Percentiles rank a stretch among this genome's conserved stretches.
Conservation (phyloP, 2,329 filamentous ascomycete species). For the Sclerotinia trifoliorum region DNA sequence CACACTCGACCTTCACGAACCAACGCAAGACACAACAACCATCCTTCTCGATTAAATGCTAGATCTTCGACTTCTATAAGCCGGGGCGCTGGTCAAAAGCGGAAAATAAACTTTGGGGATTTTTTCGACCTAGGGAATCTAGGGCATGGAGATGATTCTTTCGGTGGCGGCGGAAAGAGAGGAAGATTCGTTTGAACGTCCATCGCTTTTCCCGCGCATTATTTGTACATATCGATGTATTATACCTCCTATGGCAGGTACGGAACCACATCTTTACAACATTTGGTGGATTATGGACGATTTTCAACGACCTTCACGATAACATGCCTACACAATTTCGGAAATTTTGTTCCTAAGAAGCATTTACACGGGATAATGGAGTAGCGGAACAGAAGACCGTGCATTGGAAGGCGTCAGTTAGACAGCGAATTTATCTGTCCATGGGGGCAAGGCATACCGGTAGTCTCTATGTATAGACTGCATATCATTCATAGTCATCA, state of each 20-base stretch:
- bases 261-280: conserved; percentile 11
- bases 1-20: conserved; percentile 35
- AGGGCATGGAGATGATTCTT: conserved; percentile 59
- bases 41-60: conserved; percentile 30
- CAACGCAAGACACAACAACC: conserved; percentile 35
- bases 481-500: conserved; percentile 17
- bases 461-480: conserved; percentile 21
- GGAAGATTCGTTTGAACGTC: conserved; percentile 38
- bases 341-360: conserved; percentile 17
- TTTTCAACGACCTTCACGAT: conserved; percentile 23
- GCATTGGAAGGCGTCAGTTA: conserved; percentile 22
- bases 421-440: conserved; percentile 10
- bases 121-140: conserved; percentile 70
- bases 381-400: conserved; percentile 17
- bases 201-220: neutral
- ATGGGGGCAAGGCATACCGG: conserved; percentile 3
- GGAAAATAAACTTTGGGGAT: conserved; percentile 70
- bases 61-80: conserved; percentile 45
- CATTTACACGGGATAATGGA: conserved; percentile 21
- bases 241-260: neutral
- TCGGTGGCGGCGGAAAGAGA: conserved; percentile 41
- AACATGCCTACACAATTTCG: conserved; percentile 19
- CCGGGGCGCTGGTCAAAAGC: conserved; percentile 67
- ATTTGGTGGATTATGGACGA: conserved; percentile 4
- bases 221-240: conserved; percentile 17